Evolutionary conservation across 192 early-diverging fungal genomes (phyloP).

Genomic region (Coemansia sp.): DNA sequence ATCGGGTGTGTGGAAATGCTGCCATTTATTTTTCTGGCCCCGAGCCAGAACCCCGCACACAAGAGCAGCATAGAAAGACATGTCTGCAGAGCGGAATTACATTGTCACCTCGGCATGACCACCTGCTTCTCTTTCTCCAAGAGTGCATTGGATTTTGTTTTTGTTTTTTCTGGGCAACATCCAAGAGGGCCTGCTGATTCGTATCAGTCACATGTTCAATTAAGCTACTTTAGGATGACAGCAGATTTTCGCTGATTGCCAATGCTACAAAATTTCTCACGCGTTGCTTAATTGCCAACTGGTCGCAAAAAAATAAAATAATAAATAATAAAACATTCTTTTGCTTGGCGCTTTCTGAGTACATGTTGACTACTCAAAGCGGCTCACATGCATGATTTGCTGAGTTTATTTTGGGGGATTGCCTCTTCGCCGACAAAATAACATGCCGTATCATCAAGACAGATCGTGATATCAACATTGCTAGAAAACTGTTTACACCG

Average conservation of each 20-base stretch:
- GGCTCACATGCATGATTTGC: too few species aligned
- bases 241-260: background rate
- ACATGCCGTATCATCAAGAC: too few species aligned
- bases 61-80: constrained; percentile 4
- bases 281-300: background rate
- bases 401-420: too few species aligned
- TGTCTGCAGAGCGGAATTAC: constrained; percentile 10
- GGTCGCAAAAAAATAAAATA: background rate
- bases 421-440: too few species aligned
- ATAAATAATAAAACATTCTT: too few species aligned
- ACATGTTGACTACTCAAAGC: too few species aligned
- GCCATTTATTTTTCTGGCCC: background rate
- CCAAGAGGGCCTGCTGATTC: background rate
- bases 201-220: background rate
- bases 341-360: too few species aligned
- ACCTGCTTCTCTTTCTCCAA: background rate
- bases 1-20: background rate
- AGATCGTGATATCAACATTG: too few species aligned
- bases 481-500: too few species aligned
- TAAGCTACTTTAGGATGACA: background rate
- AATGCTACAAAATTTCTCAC: background rate
- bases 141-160: background rate
- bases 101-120: background rate
- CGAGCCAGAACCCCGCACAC: background rate
- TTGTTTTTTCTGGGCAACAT: background rate